Conservation (phyloP, 768 basidiomycete species). For the Naganishia onofrii region DNA sequence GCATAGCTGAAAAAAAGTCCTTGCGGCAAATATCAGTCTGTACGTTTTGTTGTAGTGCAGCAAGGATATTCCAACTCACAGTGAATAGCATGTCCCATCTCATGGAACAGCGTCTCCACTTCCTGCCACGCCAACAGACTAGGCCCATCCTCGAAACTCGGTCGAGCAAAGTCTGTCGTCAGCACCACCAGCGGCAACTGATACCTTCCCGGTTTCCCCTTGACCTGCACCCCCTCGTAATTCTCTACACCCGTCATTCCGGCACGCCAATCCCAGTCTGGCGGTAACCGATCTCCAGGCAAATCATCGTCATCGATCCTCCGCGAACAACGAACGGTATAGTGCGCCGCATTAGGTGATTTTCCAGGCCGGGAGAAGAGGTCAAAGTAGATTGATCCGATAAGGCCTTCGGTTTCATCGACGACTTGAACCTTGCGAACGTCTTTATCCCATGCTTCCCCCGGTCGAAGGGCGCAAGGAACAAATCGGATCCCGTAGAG, state of each 20-base stretch:
- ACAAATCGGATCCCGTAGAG: constrained; percentile 77
- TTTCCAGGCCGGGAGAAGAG: constrained; percentile 81
- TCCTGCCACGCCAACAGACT: constrained; percentile 86
- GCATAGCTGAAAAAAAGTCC: constrained; percentile 70
- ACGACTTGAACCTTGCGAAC: constrained; percentile 91
- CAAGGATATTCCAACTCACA: constrained; percentile 61
- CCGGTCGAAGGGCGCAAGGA: constrained; percentile 65
- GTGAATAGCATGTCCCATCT: constrained; percentile 99
- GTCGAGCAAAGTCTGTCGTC: constrained; percentile 76
- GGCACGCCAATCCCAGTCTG: constrained; percentile 36
- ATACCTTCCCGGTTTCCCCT: constrained; percentile 65
- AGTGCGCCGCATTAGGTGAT: constrained; percentile 88
- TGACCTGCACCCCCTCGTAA: constrained; percentile 57
- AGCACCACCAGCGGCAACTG: constrained; percentile 91
- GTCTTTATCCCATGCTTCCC: constrained; percentile 84
- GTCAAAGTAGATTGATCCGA: constrained; percentile 95
- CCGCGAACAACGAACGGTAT: constrained; percentile 91
- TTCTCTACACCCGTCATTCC: constrained; percentile 46
- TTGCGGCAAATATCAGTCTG: not conserved
- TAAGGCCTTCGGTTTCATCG: constrained; percentile 77
- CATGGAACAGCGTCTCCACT: constrained; percentile 90
- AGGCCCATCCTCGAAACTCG: constrained; percentile 63
- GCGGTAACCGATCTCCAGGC: constrained; percentile 59
- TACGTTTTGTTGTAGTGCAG: not conserved
- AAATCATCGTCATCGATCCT: constrained; percentile 88